Percentiles rank a stretch among this genome's conserved stretches.
Conservation (phyloP, 805 yeast genomes). For the Schwanniomyces vanrijiae region DNA sequence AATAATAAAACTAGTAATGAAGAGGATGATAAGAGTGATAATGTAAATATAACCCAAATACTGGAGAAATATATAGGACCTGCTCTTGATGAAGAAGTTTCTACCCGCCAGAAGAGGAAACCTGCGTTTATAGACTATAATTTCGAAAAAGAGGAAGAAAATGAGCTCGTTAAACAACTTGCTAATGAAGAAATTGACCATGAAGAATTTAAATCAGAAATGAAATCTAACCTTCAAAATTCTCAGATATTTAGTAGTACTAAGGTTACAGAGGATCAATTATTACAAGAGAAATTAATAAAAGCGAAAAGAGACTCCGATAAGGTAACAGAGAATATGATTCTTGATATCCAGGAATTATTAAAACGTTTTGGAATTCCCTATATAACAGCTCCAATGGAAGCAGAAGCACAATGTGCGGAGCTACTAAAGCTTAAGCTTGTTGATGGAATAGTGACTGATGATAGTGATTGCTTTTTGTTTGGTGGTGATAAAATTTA, state of each 20-base stretch:
- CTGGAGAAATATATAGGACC: slow-evolving; percentile 1
- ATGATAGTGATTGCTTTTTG: slow-evolving; percentile 93
- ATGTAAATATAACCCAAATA: slow-evolving; percentile 8
- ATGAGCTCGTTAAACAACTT: slow-evolving; percentile 59
- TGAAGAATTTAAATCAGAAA: slow-evolving; percentile 51
- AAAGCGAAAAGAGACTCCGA: slow-evolving; percentile 85
- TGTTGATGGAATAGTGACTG: slow-evolving; percentile 95
- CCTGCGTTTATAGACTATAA: slow-evolving; percentile 52
- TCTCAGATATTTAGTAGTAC: slow-evolving; percentile 29
- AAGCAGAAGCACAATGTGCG: slow-evolving; percentile 98
- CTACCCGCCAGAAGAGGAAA: slow-evolving; percentile 7
- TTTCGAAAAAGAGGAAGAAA: slow-evolving; percentile 78
- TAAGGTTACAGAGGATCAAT: slow-evolving; percentile 44
- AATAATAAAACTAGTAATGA: background rate
- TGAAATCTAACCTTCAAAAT: slow-evolving; percentile 18
- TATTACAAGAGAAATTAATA: slow-evolving; percentile 58
- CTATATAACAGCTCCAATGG: slow-evolving; percentile 94
- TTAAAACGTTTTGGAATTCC: slow-evolving; percentile 91
- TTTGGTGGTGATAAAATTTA: slow-evolving; percentile 87
- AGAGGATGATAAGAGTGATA: slow-evolving; percentile 7
- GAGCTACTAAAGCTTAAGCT: slow-evolving; percentile 63
- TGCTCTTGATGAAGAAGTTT: background rate
- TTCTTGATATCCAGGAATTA: slow-evolving; percentile 86
- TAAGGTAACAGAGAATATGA: slow-evolving; percentile 84
- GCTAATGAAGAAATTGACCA: slow-evolving; percentile 73